Evolutionary conservation across 768 basidiomycete genomes (phyloP), one percentile per base, ranked within the genome.

Genomic region (Rhodosporidiobolus sp.): DNA sequence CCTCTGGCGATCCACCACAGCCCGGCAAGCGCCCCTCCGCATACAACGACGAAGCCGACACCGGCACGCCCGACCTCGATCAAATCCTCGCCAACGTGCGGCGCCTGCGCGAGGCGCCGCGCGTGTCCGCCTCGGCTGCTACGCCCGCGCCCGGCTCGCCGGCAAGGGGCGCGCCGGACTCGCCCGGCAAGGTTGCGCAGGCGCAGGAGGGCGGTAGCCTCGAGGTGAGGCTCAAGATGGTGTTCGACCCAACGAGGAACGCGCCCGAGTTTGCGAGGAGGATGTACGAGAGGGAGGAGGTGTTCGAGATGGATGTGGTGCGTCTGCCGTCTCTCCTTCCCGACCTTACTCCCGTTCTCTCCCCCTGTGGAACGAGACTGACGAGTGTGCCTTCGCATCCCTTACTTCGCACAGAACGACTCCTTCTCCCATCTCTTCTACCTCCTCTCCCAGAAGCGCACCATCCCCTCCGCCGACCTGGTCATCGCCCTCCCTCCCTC

Each of bases 351-450:
- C 19, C 30, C 46, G 32, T 35, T 48, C 43, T 34, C 50, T 19
- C 20, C 20, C 30, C 20, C 28, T 30, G 10, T 34, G 50, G 22
- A 34, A 49, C 28, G 35, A 28, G 12, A 17, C 43, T 46, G 24
- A 45, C n/a, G 6, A 35, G 4, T 45, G 20, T 24, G 24, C 5
- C 14, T n/a, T 3, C 55, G 28, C 32, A 4, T 10, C 7, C 46
- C 3, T 7, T 1, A 35, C 2, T 14, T 9, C 46, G 5, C 34
- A 19, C 61, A 74, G 73, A 55, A 59, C 52, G 50, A 74, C 46
- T 38, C 69, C 22, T 74, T 74, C 57, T 46, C 65, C 3, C 1
- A 28, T 22, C 48, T 74, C 50, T 74, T 70, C 62, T 61, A 67
- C 54, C 24, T 10, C 4, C 52, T 74, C 55, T 62, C 65, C 12